These are phyloP conservation scores for Penicillium alfredii DNA, from an alignment of 495 filamentous ascomycete species.

Conservation along the genomic window DNA sequence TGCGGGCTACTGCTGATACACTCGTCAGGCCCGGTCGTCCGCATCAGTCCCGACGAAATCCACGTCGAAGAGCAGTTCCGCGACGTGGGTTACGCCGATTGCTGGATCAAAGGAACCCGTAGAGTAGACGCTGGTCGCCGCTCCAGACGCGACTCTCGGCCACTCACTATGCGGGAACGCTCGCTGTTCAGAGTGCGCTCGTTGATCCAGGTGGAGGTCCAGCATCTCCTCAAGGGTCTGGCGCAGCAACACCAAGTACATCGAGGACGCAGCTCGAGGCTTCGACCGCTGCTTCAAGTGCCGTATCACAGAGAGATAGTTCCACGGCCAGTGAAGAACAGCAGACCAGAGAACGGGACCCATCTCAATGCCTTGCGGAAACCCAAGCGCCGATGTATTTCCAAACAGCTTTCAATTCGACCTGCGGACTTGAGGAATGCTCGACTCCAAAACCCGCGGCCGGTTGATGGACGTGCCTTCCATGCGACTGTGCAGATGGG, in stretches of 20 bases:
- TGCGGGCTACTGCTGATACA: too few species aligned
- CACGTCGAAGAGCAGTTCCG: slow-evolving; percentile 17
- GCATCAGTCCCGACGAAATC: slow-evolving; percentile 23
- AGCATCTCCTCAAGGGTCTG: slow-evolving; percentile 12
- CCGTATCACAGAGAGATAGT: not conserved
- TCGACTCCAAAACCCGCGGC: too few species aligned
- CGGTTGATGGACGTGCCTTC: too few species aligned
- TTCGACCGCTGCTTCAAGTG: slow-evolving; percentile 2
- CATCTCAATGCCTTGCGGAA: not conserved
- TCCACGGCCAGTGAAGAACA: slow-evolving; percentile 2
- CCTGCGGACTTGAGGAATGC: too few species aligned
- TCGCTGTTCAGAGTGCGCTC: slow-evolving; percentile 15
- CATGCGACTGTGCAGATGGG: too few species aligned
- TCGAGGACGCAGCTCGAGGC: slow-evolving; percentile 4
- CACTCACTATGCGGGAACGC: slow-evolving; percentile 11
- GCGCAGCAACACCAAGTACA: slow-evolving; percentile 15
- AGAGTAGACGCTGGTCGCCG: slow-evolving; percentile 1
- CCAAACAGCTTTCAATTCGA: too few species aligned
- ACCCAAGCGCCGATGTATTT: too few species aligned
- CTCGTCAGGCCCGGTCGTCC: slow-evolving; percentile 19
- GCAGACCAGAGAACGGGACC: slow-evolving; percentile 14
- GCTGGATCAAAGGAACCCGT: slow-evolving; percentile 18
- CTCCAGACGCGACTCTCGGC: not conserved
- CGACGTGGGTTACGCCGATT: slow-evolving; percentile 7
- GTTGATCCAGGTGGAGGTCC: slow-evolving; percentile 15